A percentile compares a stretch with the other conserved stretches of the same genome.
These are phyloP conservation scores for Scleromitrula shiraiana DNA, from an alignment of 2,329 filamentous ascomycete genomes.

Conservation along the genomic window DNA sequence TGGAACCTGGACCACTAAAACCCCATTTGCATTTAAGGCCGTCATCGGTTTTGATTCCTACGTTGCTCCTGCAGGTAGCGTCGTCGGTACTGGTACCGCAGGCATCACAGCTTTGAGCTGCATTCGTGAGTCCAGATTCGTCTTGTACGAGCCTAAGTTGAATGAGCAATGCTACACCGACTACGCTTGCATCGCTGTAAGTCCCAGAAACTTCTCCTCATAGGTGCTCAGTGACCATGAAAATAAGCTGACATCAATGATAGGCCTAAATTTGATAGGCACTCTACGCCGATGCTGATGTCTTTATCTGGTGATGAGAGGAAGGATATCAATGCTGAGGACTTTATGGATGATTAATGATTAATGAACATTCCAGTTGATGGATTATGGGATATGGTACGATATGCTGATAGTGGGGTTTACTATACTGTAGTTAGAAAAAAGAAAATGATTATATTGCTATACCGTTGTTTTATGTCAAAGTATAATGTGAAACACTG, in stretches of 20 bases:
- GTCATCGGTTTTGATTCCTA: constrained; percentile 1
- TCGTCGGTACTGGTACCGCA: neutral
- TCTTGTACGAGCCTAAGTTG: constrained; percentile 5
- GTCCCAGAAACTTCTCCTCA: neutral
- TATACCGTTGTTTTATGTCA: too few relatives aligned
- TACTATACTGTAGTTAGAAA: too few relatives aligned
- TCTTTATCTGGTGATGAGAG: too few relatives aligned
- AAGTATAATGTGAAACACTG: too few relatives aligned
- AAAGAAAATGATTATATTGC: too few relatives aligned
- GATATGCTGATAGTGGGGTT: too few relatives aligned
- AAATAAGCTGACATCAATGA: constrained; percentile 1
- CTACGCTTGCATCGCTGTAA: constrained; percentile 7
- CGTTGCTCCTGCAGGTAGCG: neutral
- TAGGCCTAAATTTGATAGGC: neutral
- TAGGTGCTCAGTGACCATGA: neutral
- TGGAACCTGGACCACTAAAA: constrained; percentile 2
- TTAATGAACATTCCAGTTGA: too few relatives aligned
- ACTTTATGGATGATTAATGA: too few relatives aligned
- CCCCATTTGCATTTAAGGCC: neutral
- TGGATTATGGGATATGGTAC: too few relatives aligned
- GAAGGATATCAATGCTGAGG: too few relatives aligned
- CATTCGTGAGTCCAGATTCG: constrained; percentile 4
- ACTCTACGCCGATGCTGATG: neutral
- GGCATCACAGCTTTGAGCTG: neutral
- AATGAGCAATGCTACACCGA: constrained; percentile 6